Conservation (phyloP, 129 eudicot genomes). For the Helianthus tuberosus region DNA sequence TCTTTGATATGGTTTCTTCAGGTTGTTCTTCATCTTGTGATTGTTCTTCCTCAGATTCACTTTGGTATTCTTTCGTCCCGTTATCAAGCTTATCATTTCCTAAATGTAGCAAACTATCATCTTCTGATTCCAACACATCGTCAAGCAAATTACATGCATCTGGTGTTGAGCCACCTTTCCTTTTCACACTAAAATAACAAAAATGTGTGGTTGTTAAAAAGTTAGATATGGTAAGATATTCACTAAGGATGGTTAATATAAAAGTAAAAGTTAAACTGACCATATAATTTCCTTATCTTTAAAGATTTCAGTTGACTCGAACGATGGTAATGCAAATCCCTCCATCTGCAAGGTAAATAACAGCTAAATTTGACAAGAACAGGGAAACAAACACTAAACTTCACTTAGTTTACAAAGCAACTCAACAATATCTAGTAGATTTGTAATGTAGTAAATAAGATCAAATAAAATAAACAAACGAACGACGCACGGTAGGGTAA, state of each 20-base stretch:
- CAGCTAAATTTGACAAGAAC: conserved; percentile 1
- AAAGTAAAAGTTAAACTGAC: conserved; percentile 41
- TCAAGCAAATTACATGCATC: conserved; percentile 31
- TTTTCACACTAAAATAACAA: conserved; percentile 59
- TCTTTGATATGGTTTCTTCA: conserved; percentile 47
- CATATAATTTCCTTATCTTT: conserved; percentile 85
- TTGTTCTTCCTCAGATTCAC: conserved; percentile 55
- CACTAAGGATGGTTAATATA: neutral
- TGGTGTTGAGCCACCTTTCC: conserved; percentile 42
- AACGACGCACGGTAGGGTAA: neutral
- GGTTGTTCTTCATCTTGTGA: conserved; percentile 38
- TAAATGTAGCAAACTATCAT: conserved; percentile 54
- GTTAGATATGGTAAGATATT: neutral
- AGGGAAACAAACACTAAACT: neutral
- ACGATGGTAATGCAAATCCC: conserved; percentile 87
- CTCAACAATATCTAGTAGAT: conserved; percentile 7
- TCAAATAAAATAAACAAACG: neutral
- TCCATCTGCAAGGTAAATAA: conserved; percentile 63
- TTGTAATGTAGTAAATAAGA: conserved; percentile 8
- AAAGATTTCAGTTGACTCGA: conserved; percentile 70
- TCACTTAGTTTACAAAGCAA: neutral
- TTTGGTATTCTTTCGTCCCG: conserved; percentile 60
- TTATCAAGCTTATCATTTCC: conserved; percentile 68
- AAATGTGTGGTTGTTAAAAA: conserved; percentile 4
- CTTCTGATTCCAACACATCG: conserved; percentile 47